A percentile compares a stretch with the other conserved stretches of the same genome.
These are phyloP conservation scores for Ogataea henricii DNA, from an alignment of 805 yeast species.

Conservation along the genomic window DNA sequence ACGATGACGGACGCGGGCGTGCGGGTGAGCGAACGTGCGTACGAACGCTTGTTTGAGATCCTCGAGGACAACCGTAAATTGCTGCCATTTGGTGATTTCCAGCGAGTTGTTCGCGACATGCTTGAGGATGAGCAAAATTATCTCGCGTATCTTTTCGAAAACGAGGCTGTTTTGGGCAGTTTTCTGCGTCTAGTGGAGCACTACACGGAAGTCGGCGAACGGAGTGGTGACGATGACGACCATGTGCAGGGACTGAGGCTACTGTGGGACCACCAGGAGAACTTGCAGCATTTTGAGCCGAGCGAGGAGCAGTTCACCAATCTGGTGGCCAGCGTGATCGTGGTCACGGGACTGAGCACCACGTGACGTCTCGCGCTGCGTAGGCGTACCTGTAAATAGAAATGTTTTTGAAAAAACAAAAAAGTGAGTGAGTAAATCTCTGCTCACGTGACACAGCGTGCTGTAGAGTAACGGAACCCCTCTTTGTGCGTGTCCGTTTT, in stretches of 20 bases:
- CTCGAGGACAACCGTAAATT: constrained; percentile 6
- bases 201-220: constrained; percentile 13
- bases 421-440: too few relatives aligned
- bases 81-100: constrained; percentile 17
- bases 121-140: constrained; percentile 11
- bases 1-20: constrained; percentile 10
- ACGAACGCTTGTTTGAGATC: constrained; percentile 9
- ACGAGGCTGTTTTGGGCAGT: constrained; percentile 12
- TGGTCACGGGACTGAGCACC: constrained; percentile 7
- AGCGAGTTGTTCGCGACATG: constrained; percentile 11
- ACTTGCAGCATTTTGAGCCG: constrained; percentile 13
- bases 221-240: constrained; percentile 17
- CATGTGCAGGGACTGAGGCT: constrained; percentile 11
- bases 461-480: neutral
- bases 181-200: constrained; percentile 15
- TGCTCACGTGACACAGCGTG: too few relatives aligned
- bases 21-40: constrained; percentile 6
- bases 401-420: too few relatives aligned
- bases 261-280: constrained; percentile 14
- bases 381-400: too few relatives aligned
- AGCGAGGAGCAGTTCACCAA: constrained; percentile 5
- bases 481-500: neutral
- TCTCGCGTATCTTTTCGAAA: constrained; percentile 10
- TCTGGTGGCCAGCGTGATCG: constrained; percentile 11
- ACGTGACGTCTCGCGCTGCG: too few relatives aligned